Evolutionary conservation across 345 rosid genomes (phyloP), one percentile per base, ranked within the genome.

Genomic region (Moricandia arvensis): DNA sequence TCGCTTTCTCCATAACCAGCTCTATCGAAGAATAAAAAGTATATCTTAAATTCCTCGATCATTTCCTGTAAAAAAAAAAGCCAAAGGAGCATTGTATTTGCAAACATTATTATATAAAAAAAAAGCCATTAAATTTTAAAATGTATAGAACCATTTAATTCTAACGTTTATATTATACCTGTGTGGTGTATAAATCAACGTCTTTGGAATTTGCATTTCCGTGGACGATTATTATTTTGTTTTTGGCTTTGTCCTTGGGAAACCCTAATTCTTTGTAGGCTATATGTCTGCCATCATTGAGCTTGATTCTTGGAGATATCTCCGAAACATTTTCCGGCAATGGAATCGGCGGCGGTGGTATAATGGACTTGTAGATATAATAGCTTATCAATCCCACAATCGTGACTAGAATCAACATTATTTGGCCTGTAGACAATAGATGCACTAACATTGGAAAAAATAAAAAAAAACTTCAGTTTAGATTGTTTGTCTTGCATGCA

Each of bases 11-110:
- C 49, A 41, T 41, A n/a, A 41, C 49, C 49, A 41, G 49, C 89
- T 85, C 98, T 83, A 78, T 93, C 97, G 63, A 82, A 93, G 72
- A 57, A 72, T 30, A 93, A 83, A 59, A 93, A 68, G 69, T 88
- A 91, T 78, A 93, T 83, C 69, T 77, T 37, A 27, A 80, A 78
- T 69, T 93, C 90, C 61, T 91, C 91, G 53, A 87, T 71, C 69
- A 87, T 74, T 37, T 91, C 97, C 96, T 93, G 84, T 11, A 55
- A 24, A 63, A 30, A 30, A 30, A 30, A 30, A 30, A 72, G 1
- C 34, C 62, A 62, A 4, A 34, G 4, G 1, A 24, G 8, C 9
- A 24, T 17, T 43, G 5, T 47, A 16, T 12, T 59, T 59, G 26
- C 59, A 30, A 7, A 35, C 26, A 37, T 35, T 35, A 35, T 34